Percentiles rank a stretch among this genome's conserved stretches.
Conservation (phyloP, 2,329 filamentous ascomycete genomes). For the Calonectria hawksworthii region DNA sequence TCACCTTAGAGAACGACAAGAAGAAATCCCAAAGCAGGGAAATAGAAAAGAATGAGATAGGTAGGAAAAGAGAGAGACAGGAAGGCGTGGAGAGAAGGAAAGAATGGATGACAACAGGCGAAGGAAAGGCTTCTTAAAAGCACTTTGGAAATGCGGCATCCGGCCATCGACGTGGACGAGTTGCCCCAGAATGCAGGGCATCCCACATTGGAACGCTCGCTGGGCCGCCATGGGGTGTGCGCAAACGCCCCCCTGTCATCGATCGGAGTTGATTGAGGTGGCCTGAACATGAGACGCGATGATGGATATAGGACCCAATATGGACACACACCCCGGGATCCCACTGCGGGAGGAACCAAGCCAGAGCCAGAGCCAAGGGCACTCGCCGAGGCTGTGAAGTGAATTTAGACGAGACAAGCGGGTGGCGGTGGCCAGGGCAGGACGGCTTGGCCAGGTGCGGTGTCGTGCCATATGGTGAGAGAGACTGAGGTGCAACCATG, state of each 20-base stretch:
- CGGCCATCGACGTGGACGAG: slow-evolving; percentile 12
- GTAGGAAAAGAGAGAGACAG: slow-evolving; percentile 35
- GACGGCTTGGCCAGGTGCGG: slow-evolving; percentile 3
- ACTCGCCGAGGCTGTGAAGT: slow-evolving; percentile 3
- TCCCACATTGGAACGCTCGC: slow-evolving; percentile 28
- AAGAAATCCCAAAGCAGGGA: slow-evolving; percentile 41
- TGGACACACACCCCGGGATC: slow-evolving; percentile 20
- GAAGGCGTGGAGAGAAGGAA: slow-evolving; percentile 31
- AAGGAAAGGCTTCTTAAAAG: slow-evolving; percentile 34
- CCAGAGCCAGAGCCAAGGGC: slow-evolving; percentile 19
- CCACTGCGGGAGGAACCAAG: slow-evolving; percentile 22
- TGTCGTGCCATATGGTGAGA: slow-evolving; percentile 6
- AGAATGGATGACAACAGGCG: slow-evolving; percentile 16
- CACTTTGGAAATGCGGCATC: not conserved
- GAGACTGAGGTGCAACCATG: not conserved
- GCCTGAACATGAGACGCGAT: slow-evolving; percentile 47
- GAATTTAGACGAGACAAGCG: slow-evolving; percentile 33
- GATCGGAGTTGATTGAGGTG: slow-evolving; percentile 43
- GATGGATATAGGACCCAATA: slow-evolving; percentile 26
- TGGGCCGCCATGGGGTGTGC: slow-evolving; percentile 28
- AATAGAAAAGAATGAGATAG: slow-evolving; percentile 41
- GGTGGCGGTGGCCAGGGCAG: slow-evolving; percentile 6
- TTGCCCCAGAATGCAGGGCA: slow-evolving; percentile 17
- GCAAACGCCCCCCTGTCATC: slow-evolving; percentile 33
- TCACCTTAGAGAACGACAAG: slow-evolving; percentile 48